phyloP scores from a whole-genome alignment of 768 basidiomycete species.

The Trametes cubensis region DNA sequence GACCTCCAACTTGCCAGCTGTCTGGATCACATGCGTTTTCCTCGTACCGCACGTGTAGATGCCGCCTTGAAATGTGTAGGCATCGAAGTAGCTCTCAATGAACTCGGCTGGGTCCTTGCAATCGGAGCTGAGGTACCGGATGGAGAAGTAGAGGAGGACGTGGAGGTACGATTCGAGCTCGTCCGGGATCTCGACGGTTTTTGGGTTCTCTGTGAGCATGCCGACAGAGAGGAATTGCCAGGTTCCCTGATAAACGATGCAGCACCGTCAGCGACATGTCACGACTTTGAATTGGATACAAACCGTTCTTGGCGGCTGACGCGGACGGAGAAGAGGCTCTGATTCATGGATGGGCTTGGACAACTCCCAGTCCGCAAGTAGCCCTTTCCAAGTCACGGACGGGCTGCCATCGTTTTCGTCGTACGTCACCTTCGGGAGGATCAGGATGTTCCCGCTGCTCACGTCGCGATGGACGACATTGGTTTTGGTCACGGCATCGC shows the following conservation, averaged over 20 bases:
- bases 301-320: constrained; percentile 5
- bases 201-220: neutral
- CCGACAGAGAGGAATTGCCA: constrained; percentile 23
- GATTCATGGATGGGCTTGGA: neutral
- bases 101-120: neutral
- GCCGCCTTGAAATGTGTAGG: neutral
- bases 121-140: constrained; percentile 7
- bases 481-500: neutral
- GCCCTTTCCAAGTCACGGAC: neutral
- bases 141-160: constrained; percentile 15
- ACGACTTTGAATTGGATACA: neutral
- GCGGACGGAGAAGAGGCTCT: neutral
- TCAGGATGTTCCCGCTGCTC: constrained; percentile 12
- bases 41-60: constrained; percentile 2
- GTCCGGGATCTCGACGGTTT: constrained; percentile 12
- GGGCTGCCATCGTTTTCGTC: neutral
- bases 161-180: constrained; percentile 24
- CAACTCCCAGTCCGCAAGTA: constrained; percentile 16
- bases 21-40: neutral
- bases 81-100: constrained; percentile 4
- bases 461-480: constrained; percentile 5
- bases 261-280: neutral
- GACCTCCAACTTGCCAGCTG: neutral
- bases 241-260: constrained; percentile 12
- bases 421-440: neutral